A percentile compares a stretch with the other conserved stretches of the same genome.
Evolutionary conservation across 2,329 filamentous ascomycete genomes (phyloP).

Genomic region (Alternaria longipes): DNA sequence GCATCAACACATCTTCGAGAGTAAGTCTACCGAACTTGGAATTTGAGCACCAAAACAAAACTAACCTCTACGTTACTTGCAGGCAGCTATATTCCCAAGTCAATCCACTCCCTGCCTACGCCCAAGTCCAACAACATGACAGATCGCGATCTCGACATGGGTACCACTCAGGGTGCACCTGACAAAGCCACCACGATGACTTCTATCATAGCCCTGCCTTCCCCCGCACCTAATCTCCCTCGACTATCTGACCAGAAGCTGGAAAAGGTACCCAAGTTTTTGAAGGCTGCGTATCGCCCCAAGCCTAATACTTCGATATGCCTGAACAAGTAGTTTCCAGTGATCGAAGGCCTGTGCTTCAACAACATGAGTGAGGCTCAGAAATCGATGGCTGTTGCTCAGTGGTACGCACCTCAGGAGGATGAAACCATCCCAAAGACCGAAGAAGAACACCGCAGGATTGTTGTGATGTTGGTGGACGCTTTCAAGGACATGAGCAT

Average conservation of each 20-base stretch:
- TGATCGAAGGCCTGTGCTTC: slow-evolving; percentile 16
- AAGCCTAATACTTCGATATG: slow-evolving; percentile 8
- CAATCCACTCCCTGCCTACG: not conserved
- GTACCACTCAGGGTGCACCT: not conserved
- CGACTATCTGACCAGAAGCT: not conserved
- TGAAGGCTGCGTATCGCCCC: slow-evolving; percentile 5
- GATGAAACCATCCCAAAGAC: slow-evolving; percentile 19
- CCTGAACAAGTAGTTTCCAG: slow-evolving; percentile 4
- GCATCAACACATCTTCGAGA: not conserved
- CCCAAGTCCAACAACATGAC: slow-evolving; percentile 4
- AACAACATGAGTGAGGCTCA: slow-evolving; percentile 10
- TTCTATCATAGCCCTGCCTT: not conserved
- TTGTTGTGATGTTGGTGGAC: slow-evolving; percentile 5
- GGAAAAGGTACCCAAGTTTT: not conserved
- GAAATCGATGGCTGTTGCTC: slow-evolving; percentile 1
- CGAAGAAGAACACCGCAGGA: slow-evolving; percentile 10
- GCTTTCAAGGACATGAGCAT: slow-evolving; percentile 18
- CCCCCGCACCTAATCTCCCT: not conserved
- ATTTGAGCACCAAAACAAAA: not conserved
- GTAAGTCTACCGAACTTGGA: not conserved
- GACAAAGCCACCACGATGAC: not conserved
- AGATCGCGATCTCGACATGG: not conserved
- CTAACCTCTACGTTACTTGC: not conserved
- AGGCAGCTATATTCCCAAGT: not conserved
- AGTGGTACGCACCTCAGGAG: slow-evolving; percentile 13